Evolutionary conservation across 768 basidiomycete species (phyloP), one percentile per base, ranked within the genome.

Genomic region (Kwoniella heveanensis): DNA sequence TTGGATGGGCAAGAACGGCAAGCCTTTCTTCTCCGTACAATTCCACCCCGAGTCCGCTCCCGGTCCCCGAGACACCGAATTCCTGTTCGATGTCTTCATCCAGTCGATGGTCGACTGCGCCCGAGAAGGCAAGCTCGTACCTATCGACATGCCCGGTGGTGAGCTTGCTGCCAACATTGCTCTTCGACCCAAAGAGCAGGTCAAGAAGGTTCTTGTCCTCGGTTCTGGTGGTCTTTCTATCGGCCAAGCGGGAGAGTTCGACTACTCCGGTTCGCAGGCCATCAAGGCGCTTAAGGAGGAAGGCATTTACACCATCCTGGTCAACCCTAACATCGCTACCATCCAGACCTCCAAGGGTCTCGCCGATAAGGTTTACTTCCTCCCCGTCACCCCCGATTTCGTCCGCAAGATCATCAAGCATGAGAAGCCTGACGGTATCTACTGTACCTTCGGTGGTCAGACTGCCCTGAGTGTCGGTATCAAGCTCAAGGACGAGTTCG

Each of bases 271-370:
- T 66, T 95, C 92, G 39, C 96, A 99, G 80, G 95, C 96, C 13
- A 95, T 99, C 85, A 99, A 99, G 82, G 96, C 96, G 10, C 85
- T 99, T 69, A 98, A 98, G 82, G 92, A 92, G 78, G 96, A 98
- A 79, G 96, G 96, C 32, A 98, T 99, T 77, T 98, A 96, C 82
- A 99, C 96, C 63, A 92, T 99, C 81, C 88, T 99, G 79, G 87
- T 99, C 72, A 98, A 98, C 81, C 95, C 96, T 26, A 99, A 99
- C 82, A 99, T 99, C 71, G 96, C 96, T 22, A 99, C 96, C 39
- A 99, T 97, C 71, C 93, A 93, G 49, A 96, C 93, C 0, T 94
- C 92, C 52, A 93, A 93, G 73, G 94, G 96, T 65, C 86, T 99
- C 54, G 96, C 96, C 24, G 96, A 99, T 84, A 98, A 98, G 81